Percentiles rank a stretch among this genome's conserved stretches.
These are phyloP conservation scores for Primulina huaijiensis DNA, from an alignment of 257 asterid species.

Conservation along the genomic window DNA sequence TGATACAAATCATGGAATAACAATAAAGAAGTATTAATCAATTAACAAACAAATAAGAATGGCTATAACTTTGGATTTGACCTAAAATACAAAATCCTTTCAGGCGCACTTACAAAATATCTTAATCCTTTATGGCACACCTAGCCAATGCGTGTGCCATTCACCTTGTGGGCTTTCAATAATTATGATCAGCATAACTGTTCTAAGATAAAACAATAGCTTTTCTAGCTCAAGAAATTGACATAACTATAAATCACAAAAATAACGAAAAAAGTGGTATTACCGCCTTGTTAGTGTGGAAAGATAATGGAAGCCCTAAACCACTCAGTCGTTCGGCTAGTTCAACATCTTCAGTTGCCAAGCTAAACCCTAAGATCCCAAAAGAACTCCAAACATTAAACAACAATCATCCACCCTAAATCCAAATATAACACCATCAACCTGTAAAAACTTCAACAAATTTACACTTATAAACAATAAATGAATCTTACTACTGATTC, in stretches of 20 bases:
- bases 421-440: conserved; percentile 16
- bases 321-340: conserved; percentile 52
- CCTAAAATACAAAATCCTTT: too few relatives aligned
- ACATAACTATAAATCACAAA: neutral
- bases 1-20: too few relatives aligned
- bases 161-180: neutral
- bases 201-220: neutral
- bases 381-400: conserved; percentile 21
- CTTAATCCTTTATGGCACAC: too few relatives aligned
- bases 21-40: too few relatives aligned
- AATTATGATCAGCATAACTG: neutral
- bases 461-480: conserved; percentile 1
- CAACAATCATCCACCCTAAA: conserved; percentile 21
- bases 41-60: too few relatives aligned
- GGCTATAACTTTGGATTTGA: too few relatives aligned
- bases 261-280: conserved; percentile 4
- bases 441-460: neutral
- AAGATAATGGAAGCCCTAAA: conserved; percentile 84
- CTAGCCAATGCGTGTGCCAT: neutral
- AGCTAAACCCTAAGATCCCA: conserved; percentile 37
- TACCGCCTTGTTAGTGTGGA: conserved; percentile 77
- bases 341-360: conserved; percentile 48
- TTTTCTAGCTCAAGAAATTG: neutral
- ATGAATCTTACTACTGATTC: conserved; percentile 35
- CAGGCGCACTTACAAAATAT: too few relatives aligned